Evolutionary conservation across 2,329 filamentous ascomycete genomes (phyloP), one percentile per base, ranked within the genome.

Genomic region (Chaetomium sp.): DNA sequence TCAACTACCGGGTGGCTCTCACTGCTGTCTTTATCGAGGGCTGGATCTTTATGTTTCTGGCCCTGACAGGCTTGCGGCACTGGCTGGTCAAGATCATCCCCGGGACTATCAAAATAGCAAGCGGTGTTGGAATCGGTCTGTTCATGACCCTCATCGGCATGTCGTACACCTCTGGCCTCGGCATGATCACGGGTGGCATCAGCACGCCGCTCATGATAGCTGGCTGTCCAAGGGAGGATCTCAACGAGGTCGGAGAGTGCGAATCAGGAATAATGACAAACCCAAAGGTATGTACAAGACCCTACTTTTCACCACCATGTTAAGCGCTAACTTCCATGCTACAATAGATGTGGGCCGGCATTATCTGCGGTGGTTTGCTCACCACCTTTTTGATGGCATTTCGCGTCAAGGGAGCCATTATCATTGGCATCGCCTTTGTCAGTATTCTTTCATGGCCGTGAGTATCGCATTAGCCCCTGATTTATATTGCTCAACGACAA

Each of bases 341-440:
- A n/a, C 27, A 29, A 13, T n/a, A 88, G 86, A 80, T 96, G 83
- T 97, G 93, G 93, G 85, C 96, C 61, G 93, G 91, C 12, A 89
- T 96, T 68, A 88, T 92, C 73, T 87, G 89, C 61, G 91, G 93
- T 16, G 91, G 92, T 38, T 81, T 96, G 54, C 76, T 96, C 45
- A 94, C 92, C 0, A 87, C 90, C 5, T 85, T 94, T 69, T 85
- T 96, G 76, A 92, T 92, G 90, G 85, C 89, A 21, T 93, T 89
- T 75, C 85, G 88, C 47, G 82, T 92, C 77, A 92, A 91, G 74
- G 88, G 89, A 62, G 88, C 90, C 56, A 90, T 93, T 67, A 85
- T 92, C 61, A 85, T 90, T 27, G 90, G 90, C 2, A 92, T 93
- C 62, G 79, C 85, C 10, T 78, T 92, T 7, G 89, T 92, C 4